Evolutionary conservation across 352 stramenopile genomes (phyloP), one percentile per base, ranked within the genome.

Genomic region (Phytopythium montanum): DNA sequence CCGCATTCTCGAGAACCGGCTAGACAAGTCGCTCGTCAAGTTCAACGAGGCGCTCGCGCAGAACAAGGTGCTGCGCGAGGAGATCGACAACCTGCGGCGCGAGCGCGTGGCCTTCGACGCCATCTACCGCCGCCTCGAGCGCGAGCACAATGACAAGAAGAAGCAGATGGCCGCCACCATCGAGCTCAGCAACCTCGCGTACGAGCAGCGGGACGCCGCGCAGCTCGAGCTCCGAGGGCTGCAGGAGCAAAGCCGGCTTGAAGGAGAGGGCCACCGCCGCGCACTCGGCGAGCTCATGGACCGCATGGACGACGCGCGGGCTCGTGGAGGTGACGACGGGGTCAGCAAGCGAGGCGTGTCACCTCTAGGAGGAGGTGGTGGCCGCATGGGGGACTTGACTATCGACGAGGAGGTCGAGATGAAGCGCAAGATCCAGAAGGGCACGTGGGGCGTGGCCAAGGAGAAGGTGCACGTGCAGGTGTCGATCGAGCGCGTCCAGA

Each of bases 1-100:
- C 49, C 82, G 83, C 39, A 98, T 98, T 52, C 73, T 99, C n/a
- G 96, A 99, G 66, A 98, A 98, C 72, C 84, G 93, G 1, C 77
- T 99, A 41, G 95, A 99, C 75, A 98, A 99, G 75, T 96, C 95
- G 28, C 75, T 99, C 18, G 75, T 98, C 33, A 98, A 98, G 69
- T 99, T 98, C 60, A 99, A 99, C 69, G 94, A 98, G 66, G 88
- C 88, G 45, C 79, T 98, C 9, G 89, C 92, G 16, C 74, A 94
- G 36, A 98, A 98, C 69, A 98, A 98, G 64, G 65, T 81, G 25
- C 61, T 98, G 28, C 75, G 91, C 12, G 80, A 97, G 64, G 77
- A 98, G 54, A 98, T 98, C 65, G 94, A 99, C 70, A 92, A 97
- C 57, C 67, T 98, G 50, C 77, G 95, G 28, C 79, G 90, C 18